Percentiles rank a stretch among this genome's conserved stretches.
Conservation (phyloP, 345 rosid genomes). For the Cardiospermum halicacabum region DNA sequence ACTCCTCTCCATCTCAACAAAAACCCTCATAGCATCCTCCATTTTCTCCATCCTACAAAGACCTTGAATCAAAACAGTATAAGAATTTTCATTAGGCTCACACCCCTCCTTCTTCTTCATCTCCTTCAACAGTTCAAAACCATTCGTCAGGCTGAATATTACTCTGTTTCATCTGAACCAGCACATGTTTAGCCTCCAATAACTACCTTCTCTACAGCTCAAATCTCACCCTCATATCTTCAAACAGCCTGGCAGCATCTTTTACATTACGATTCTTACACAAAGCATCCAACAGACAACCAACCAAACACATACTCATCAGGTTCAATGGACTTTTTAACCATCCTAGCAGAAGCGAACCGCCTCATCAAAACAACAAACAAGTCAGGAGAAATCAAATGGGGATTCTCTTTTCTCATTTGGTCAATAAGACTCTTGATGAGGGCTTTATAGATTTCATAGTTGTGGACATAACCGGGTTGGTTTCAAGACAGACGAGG, state of each 20-base stretch:
- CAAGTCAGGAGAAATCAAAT: constrained; percentile 63
- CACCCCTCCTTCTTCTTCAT: constrained; percentile 69
- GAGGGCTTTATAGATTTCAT: constrained; percentile 70
- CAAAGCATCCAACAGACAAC: constrained; percentile 77
- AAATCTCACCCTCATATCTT: constrained; percentile 67
- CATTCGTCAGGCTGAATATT: constrained; percentile 83
- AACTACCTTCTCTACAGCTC: constrained; percentile 74
- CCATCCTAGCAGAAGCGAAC: constrained; percentile 67
- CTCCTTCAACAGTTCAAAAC: constrained; percentile 68
- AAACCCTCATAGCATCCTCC: constrained; percentile 69
- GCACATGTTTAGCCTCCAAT: constrained; percentile 74
- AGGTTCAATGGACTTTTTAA: constrained; percentile 70
- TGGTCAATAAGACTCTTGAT: constrained; percentile 70
- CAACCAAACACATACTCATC: constrained; percentile 73
- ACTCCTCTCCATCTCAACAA: constrained; percentile 70
- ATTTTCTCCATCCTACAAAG: constrained; percentile 60
- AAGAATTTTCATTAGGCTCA: constrained; percentile 56
- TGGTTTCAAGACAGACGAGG: constrained; percentile 42
- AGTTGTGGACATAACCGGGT: constrained; percentile 61
- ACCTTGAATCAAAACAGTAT: constrained; percentile 71
- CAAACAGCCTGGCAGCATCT: constrained; percentile 79
- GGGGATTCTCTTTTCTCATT: constrained; percentile 70
- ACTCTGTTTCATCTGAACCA: constrained; percentile 83
- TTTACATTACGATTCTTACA: constrained; percentile 77
- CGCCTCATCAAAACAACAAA: constrained; percentile 70